Evolutionary conservation across 2,329 filamentous ascomycete genomes (phyloP).

Genomic region (Colletotrichum australisinense): DNA sequence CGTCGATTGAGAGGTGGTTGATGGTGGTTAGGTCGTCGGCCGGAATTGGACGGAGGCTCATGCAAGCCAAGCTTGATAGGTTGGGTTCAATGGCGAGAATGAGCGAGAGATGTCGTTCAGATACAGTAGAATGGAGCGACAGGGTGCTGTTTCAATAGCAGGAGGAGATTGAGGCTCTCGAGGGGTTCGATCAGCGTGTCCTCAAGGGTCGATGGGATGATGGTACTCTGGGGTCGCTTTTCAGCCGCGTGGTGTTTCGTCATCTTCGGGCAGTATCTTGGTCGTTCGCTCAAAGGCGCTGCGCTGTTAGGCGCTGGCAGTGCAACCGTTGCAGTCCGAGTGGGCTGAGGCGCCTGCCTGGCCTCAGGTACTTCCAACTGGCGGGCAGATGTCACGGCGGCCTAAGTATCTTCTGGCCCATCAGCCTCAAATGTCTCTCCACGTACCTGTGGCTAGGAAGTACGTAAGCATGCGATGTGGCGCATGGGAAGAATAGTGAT

Average conservation of each 20-base stretch:
- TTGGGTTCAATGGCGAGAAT: background rate
- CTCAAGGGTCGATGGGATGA: slow-evolving; percentile 23
- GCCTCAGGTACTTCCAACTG: slow-evolving; percentile 23
- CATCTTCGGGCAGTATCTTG: slow-evolving; percentile 29
- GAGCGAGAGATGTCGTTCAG: slow-evolving; percentile 22
- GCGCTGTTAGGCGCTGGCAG: slow-evolving; percentile 27
- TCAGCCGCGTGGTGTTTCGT: slow-evolving; percentile 36
- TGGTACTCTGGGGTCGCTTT: slow-evolving; percentile 29
- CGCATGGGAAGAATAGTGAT: background rate
- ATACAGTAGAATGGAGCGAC: slow-evolving; percentile 7
- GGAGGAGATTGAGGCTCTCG: slow-evolving; percentile 21
- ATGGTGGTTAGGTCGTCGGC: slow-evolving; percentile 34
- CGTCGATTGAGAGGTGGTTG: slow-evolving; percentile 7
- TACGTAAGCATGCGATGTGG: background rate
- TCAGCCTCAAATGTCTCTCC: background rate
- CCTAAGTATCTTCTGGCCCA: background rate
- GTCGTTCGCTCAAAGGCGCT: slow-evolving; percentile 16
- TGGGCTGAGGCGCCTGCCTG: slow-evolving; percentile 17
- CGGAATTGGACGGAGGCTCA: slow-evolving; percentile 5
- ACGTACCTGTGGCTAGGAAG: slow-evolving; percentile 16
- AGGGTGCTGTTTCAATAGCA: slow-evolving; percentile 20
- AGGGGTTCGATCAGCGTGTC: slow-evolving; percentile 23
- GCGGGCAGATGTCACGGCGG: background rate
- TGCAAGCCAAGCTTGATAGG: background rate
- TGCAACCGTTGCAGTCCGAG: slow-evolving; percentile 19